Base-by-base conservation (phyloP, 768 basidiomycete species). In the Tremella yokohamensis region DNA sequence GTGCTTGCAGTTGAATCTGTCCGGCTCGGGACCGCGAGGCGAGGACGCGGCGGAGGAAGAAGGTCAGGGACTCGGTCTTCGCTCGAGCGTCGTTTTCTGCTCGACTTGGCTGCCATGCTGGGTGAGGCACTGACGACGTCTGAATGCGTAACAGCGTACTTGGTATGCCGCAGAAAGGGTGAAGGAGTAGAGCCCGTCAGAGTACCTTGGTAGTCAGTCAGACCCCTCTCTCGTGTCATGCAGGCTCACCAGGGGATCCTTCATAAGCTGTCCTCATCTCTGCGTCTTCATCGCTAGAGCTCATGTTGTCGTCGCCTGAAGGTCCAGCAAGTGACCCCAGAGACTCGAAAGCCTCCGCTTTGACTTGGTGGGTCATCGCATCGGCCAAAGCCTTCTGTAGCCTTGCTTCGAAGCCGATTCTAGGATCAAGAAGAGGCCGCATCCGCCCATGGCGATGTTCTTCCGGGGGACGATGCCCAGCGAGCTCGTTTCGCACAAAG, bases 351-450 rank as follows among this genome's bases (percentile, higher is more conserved):
- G 42, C n/a, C 6, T 45, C 42, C 42, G 22, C n/a, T n/a, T 8
- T 22, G n/a, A 45, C n/a, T 45, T 45, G 42, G 6, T 6, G n/a
- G n/a, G 22, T 45, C 42, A 45, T 45, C 42, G 42, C 42, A 8
- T 45, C 42, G n/a, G n/a, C 42, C 42, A 45, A 22, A 45, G 42
- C 42, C 42, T 45, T 45, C 22, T 45, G n/a, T 18, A 45, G 42
- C 22, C 42, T n/a, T n/a, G 22, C 4, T 16, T n/a, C n/a, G 22
- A 45, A 45, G 4, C n/a, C 42, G n/a, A 45, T 18, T 15, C 42
- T 4, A 22, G n/a, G n/a, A 45, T 45, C 42, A 45, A 45, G 42
- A 16, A 6, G 42, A 45, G 8, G 22, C 22, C 42, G 42, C 42
- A 45, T 6, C 22, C 7, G 8, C 4, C 22, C 22, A 18, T 22